Evolutionary conservation across 768 basidiomycete species (phyloP), one percentile per base, ranked within the genome.

Genomic region (Phylloporus arenicola): DNA sequence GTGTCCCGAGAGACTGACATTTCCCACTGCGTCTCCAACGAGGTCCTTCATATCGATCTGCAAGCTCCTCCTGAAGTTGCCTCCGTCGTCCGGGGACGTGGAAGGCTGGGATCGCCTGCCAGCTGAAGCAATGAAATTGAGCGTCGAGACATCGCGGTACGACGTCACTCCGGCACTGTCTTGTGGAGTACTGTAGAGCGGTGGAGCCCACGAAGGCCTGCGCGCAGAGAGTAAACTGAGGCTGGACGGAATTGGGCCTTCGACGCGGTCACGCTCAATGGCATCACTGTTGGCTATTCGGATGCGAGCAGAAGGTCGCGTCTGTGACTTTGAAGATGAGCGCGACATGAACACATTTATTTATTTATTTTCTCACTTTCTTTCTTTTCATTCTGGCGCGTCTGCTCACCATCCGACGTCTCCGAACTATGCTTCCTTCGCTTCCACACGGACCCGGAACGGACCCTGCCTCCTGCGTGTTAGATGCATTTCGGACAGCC

Each of bases 1-100:
- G 39, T 4, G 14, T 19, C 20, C 16, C 19, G 11, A 22, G 6
- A 16, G 9, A 75, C 86, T 63, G 48, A 89, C 88, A 64, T 88
- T 91, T 9, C 88, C 88, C 2, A 91, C 86, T 22, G 87, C 87
- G 64, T 88, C 86, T 3, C 88, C 88, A 4, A 90, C 83, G 33
- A 89, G 70, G 29, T 72, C 77, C 61, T 87, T 86, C 82, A 90
- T 88, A 56, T 88, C 83, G 53, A 90, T 88, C 63, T 86, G 78
- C 52, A 88, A 64, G 51, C 76, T 81, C 45, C 75, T 70, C 45
- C 71, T 71, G 56, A 86, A 75, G 55, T 80, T 83, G 16, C 76
- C 74, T 9, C 77, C 75, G 58, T 88, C 82, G 52, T 86, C 83
- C 43, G 30, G 30, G 30, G 30, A 31, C 13, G 30, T 31, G 30